Evolutionary conservation across 371 early-diverging fungal genomes (phyloP).

Genomic region (Dichotomocladium elegans): DNA sequence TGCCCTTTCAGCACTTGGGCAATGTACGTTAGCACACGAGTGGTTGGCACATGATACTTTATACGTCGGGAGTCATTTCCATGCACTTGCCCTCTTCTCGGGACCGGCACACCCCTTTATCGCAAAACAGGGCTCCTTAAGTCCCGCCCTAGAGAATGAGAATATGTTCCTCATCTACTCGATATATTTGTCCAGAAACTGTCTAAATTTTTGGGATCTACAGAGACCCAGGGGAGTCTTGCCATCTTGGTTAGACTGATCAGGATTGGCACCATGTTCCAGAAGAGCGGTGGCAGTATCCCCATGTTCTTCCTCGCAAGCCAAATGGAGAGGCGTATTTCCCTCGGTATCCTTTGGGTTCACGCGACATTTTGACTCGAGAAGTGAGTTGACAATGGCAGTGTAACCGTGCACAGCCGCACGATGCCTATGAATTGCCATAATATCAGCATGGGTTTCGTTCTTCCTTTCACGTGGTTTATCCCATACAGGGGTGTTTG

Average conservation of each 20-base stretch:
- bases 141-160: too few relatives aligned
- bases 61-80: too few relatives aligned
- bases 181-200: conserved; percentile 1
- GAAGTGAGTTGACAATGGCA: conserved; percentile 34
- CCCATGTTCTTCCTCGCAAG: conserved; percentile 62
- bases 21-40: too few relatives aligned
- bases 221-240: conserved; percentile 42
- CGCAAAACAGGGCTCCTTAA: too few relatives aligned
- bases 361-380: conserved; percentile 41
- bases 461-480: too few relatives aligned
- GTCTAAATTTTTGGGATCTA: conserved; percentile 3
- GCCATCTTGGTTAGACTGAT: conserved; percentile 39
- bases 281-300: conserved; percentile 47
- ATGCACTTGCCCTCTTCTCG: too few relatives aligned
- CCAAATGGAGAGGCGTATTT: conserved; percentile 59
- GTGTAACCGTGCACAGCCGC: conserved; percentile 49
- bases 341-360: conserved; percentile 46
- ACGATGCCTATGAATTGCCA: conserved; percentile 60
- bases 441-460: too few relatives aligned
- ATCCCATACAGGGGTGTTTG: conserved; percentile 57
- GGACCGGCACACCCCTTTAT: too few relatives aligned
- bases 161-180: too few relatives aligned
- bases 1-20: too few relatives aligned
- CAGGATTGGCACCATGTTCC: conserved; percentile 43
- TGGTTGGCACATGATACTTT: too few relatives aligned